These are phyloP conservation scores for Eragrostis nindensis DNA, from an alignment of 176 grass and related monocot species.

Conservation along the genomic window DNA sequence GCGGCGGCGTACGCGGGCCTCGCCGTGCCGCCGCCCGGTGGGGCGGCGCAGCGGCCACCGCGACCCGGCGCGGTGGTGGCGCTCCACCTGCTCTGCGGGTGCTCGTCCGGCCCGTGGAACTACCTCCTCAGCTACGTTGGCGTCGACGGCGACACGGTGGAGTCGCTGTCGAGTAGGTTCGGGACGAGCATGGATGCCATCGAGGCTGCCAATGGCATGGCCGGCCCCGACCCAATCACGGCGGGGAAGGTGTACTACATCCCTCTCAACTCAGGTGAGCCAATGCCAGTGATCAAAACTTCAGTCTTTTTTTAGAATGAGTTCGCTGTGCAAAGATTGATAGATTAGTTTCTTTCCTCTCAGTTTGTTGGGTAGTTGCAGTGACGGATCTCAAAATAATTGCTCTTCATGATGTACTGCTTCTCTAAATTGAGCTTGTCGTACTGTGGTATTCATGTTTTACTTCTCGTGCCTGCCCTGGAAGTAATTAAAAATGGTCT, in stretches of 20 bases:
- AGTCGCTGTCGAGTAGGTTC: conserved; percentile 88
- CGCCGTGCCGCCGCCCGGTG: conserved; percentile 55
- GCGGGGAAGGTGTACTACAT: conserved; percentile 85
- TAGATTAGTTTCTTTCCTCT: background rate
- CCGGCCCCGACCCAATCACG: conserved; percentile 58
- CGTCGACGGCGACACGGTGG: conserved; percentile 74
- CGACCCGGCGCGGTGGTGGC: conserved; percentile 69
- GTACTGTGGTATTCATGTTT: conserved; percentile 1
- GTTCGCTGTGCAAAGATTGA: background rate
- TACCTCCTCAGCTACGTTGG: conserved; percentile 94
- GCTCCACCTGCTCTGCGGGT: conserved; percentile 91
- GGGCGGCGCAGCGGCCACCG: conserved; percentile 50
- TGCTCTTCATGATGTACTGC: background rate
- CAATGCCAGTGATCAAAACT: conserved; percentile 22
- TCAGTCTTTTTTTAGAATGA: background rate
- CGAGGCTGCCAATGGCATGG: conserved; percentile 87
- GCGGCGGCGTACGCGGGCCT: conserved; percentile 62
- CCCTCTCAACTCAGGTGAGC: conserved; percentile 88
- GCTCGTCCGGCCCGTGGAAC: conserved; percentile 89
- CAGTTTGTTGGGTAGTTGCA: conserved; percentile 32
- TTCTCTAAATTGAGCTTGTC: conserved; percentile 18
- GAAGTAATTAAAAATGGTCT: background rate
- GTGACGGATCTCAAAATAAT: conserved; percentile 25
- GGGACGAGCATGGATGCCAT: conserved; percentile 98
- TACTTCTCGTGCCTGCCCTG: background rate